Evolutionary conservation across 1,284 basidiomycete species (phyloP).

Genomic region (Wolfiporia cocos): DNA sequence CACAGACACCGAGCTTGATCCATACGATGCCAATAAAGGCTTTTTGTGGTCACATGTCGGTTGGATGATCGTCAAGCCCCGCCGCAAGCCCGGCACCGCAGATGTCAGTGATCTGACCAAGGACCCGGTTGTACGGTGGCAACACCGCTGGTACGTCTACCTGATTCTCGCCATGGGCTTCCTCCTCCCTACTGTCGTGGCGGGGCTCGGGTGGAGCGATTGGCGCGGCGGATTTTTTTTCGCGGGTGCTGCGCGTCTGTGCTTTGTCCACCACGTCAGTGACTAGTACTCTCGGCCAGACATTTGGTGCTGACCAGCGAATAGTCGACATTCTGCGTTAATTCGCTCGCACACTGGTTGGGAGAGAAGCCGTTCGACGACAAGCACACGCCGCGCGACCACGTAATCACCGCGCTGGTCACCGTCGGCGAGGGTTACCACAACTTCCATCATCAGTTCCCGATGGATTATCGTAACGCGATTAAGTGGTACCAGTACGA

Average conservation of each 20-base stretch:
- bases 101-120: slow-evolving; percentile 83
- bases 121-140: slow-evolving; percentile 79
- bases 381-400: slow-evolving; percentile 91
- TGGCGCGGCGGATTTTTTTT: slow-evolving; percentile 82
- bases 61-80: slow-evolving; percentile 92
- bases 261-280: slow-evolving; percentile 87
- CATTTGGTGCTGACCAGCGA: slow-evolving; percentile 2
- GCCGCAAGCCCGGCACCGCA: slow-evolving; percentile 81
- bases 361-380: slow-evolving; percentile 91
- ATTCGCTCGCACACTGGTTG: slow-evolving; percentile 93
- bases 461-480: slow-evolving; percentile 92
- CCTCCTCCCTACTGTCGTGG: slow-evolving; percentile 69
- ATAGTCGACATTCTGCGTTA: slow-evolving; percentile 92
- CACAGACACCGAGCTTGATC: slow-evolving; percentile 94
- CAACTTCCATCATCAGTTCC: slow-evolving; percentile 96
- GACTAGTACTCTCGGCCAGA: neutral
- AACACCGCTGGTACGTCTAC: slow-evolving; percentile 76
- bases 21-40: slow-evolving; percentile 88
- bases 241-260: slow-evolving; percentile 77
- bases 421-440: slow-evolving; percentile 95
- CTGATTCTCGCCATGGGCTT: slow-evolving; percentile 74
- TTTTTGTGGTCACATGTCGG: slow-evolving; percentile 79
- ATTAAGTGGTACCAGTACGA: slow-evolving; percentile 93
- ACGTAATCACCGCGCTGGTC: slow-evolving; percentile 80
- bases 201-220: slow-evolving; percentile 82